Conservation (phyloP, 768 basidiomycete genomes). For the Phaeotremella skinneri region DNA sequence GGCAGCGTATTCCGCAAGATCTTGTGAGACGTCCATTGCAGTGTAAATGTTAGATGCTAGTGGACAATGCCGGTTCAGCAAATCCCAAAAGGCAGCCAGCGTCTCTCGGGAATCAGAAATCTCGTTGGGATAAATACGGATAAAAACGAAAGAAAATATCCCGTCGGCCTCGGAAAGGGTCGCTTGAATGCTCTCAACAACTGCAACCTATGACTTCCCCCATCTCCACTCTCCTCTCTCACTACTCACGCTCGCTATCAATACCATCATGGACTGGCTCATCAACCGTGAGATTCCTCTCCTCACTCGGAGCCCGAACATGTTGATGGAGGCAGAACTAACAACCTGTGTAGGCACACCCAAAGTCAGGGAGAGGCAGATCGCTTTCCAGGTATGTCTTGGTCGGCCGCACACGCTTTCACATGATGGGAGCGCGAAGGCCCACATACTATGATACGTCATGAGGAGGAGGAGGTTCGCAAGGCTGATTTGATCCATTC, state of each 20-base stretch:
- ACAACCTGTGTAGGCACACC: slow-evolving; percentile 25
- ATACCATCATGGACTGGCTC: slow-evolving; percentile 28
- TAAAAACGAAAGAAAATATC: slow-evolving; percentile 11
- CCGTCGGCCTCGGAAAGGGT: slow-evolving; percentile 12
- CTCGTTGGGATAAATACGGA: slow-evolving; percentile 22
- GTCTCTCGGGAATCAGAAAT: not conserved
- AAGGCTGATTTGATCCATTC: not conserved
- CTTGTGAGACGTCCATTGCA: slow-evolving; percentile 82
- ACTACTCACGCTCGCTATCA: slow-evolving; percentile 10
- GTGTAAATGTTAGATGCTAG: slow-evolving; percentile 7
- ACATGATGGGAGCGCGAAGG: too few relatives aligned
- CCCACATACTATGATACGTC: too few relatives aligned
- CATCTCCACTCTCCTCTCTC: slow-evolving; percentile 7
- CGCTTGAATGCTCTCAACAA: slow-evolving; percentile 1
- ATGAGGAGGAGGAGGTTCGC: too few relatives aligned
- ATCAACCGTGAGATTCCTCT: slow-evolving; percentile 32
- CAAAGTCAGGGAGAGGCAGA: slow-evolving; percentile 37
- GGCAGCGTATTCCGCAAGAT: slow-evolving; percentile 69
- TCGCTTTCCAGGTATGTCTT: slow-evolving; percentile 30
- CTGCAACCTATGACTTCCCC: not conserved
- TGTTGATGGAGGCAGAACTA: slow-evolving; percentile 1
- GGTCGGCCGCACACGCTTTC: not conserved
- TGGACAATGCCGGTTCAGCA: too few relatives aligned
- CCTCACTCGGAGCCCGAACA: not conserved
- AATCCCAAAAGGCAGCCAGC: not conserved